Percentiles rank a stretch among this genome's conserved stretches.
Conservation (phyloP, 2,329 filamentous ascomycete species). For the Paramyrothecium roridum region DNA sequence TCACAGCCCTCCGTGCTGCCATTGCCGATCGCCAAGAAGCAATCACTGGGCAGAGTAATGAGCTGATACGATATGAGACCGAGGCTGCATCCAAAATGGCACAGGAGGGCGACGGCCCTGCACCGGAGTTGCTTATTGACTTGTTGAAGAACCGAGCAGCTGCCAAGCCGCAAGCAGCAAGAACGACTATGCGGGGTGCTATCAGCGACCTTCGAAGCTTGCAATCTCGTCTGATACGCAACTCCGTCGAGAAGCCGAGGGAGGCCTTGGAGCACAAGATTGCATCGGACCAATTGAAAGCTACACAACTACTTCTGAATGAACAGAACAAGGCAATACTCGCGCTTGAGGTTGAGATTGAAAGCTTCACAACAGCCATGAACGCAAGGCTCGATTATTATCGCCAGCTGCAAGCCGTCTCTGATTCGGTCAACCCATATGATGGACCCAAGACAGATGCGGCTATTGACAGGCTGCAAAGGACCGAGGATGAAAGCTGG, state of each 20-base stretch:
- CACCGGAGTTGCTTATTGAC: slow-evolving; percentile 59
- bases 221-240: slow-evolving; percentile 37
- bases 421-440: slow-evolving; percentile 77
- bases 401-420: slow-evolving; percentile 84
- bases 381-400: slow-evolving; percentile 89
- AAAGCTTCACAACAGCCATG: slow-evolving; percentile 74
- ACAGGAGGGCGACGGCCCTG: slow-evolving; percentile 62
- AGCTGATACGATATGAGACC: slow-evolving; percentile 71
- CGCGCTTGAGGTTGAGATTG: slow-evolving; percentile 65
- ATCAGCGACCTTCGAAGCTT: slow-evolving; percentile 68
- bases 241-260: slow-evolving; percentile 17
- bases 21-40: slow-evolving; percentile 76
- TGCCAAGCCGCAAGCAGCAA: slow-evolving; percentile 44
- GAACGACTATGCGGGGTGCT: slow-evolving; percentile 67
- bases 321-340: slow-evolving; percentile 47
- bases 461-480: slow-evolving; percentile 28
- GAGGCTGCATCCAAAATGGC: slow-evolving; percentile 59
- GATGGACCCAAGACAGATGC: slow-evolving; percentile 59
- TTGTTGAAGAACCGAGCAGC: slow-evolving; percentile 45
- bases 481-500: slow-evolving; percentile 38
- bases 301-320: slow-evolving; percentile 51
- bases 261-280: slow-evolving; percentile 68
- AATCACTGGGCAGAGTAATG: slow-evolving; percentile 74
- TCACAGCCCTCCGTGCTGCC: slow-evolving; percentile 71
- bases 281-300: slow-evolving; percentile 59